phyloP scores from a whole-genome alignment of 108 stramenopile species.

The Skeletonema menzelii region DNA sequence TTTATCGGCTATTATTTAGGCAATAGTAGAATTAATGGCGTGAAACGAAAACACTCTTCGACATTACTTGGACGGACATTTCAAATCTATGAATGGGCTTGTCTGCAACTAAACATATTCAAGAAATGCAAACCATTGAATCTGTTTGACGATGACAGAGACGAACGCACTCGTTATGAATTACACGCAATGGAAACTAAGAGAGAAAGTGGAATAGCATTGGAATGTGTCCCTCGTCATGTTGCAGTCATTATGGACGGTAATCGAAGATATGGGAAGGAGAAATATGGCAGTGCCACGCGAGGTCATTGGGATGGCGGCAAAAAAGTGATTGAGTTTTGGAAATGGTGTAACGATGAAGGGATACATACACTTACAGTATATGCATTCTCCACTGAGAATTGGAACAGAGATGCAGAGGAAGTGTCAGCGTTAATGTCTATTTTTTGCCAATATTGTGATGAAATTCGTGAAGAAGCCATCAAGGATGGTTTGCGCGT shows the following conservation, averaged over 20 bases:
- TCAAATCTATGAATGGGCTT: background rate
- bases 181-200: constrained; percentile 9
- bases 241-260: constrained; percentile 98
- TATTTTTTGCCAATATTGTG: constrained; percentile 84
- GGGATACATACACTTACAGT: constrained; percentile 84
- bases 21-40: constrained; percentile 12
- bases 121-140: background rate
- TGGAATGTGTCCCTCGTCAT: constrained; percentile 60
- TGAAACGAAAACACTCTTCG: background rate
- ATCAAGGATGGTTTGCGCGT: constrained; percentile 75
- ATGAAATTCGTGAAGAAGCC: constrained; percentile 87
- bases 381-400: constrained; percentile 98
- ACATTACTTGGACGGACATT: background rate
- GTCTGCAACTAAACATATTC: background rate
- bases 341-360: constrained; percentile 93
- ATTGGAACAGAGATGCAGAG: constrained; percentile 86
- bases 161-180: constrained; percentile 36
- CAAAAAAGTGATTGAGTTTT: constrained; percentile 83
- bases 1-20: constrained; percentile 57
- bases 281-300: constrained; percentile 67
- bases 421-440: constrained; percentile 89
- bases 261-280: constrained; percentile 93
- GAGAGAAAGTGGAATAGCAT: constrained; percentile 62
- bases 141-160: constrained; percentile 13
- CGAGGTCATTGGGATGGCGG: constrained; percentile 94